Conservation (phyloP, 2,329 filamentous ascomycete species). For the Zasmidium citrigriseum region DNA sequence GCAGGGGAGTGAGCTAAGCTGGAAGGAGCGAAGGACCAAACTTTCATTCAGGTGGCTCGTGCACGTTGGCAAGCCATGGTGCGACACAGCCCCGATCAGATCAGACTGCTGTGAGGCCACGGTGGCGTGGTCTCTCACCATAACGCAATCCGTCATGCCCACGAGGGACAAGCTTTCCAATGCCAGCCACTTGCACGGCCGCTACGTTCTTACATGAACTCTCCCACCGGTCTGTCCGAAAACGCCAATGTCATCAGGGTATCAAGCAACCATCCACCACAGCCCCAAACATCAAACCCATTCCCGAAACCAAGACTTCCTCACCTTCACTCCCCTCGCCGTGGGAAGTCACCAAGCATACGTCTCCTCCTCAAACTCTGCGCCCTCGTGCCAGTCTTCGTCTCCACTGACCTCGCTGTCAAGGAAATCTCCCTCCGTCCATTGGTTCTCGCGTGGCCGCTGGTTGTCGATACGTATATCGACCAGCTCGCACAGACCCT, state of each 20-base stretch:
- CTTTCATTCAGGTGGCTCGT: not conserved
- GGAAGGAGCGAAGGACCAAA: not conserved
- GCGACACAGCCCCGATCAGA: not conserved
- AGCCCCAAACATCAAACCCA: constrained; percentile 10
- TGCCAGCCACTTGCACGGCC: not conserved
- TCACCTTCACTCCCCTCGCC: constrained; percentile 9
- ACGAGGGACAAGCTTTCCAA: constrained; percentile 1
- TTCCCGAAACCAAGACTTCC: not conserved
- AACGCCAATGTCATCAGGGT: not conserved
- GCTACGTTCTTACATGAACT: constrained; percentile 1
- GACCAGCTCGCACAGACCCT: constrained; percentile 71
- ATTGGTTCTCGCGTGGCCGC: constrained; percentile 68
- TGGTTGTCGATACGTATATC: constrained; percentile 75
- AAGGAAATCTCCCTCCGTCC: constrained; percentile 71
- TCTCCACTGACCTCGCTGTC: constrained; percentile 61
- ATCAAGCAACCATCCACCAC: not conserved
- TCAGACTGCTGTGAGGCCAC: not conserved
- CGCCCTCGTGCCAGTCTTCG: constrained; percentile 60
- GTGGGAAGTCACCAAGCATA: constrained; percentile 38
- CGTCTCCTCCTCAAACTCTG: constrained; percentile 49
- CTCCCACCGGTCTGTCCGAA: not conserved
- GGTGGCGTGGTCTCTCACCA: not conserved
- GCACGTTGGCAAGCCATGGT: not conserved
- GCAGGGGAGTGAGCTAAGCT: not conserved
- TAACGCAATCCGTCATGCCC: not conserved